Conservation (phyloP, 1,284 basidiomycete species). For the Meripilus lineatus region DNA sequence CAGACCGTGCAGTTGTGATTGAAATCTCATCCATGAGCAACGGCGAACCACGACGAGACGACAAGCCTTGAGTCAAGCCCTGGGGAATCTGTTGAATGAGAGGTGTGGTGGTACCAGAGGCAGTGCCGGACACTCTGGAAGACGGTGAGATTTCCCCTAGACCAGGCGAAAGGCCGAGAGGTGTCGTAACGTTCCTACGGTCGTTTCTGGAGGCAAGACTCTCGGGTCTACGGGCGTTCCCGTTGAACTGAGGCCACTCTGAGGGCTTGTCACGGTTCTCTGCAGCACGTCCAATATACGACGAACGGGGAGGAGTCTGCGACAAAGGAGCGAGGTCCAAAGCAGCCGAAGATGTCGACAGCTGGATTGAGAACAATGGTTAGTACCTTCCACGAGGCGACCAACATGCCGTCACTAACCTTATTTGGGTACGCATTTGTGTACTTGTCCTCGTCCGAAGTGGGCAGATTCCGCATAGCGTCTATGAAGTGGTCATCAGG, state of each 20-base stretch:
- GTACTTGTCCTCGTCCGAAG: slow-evolving; percentile 90
- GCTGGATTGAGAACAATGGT: slow-evolving; percentile 33
- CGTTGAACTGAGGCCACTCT: slow-evolving; percentile 90
- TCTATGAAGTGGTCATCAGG: slow-evolving; percentile 39
- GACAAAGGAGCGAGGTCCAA: slow-evolving; percentile 89
- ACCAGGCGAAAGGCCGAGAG: slow-evolving; percentile 55
- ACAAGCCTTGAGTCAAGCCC: slow-evolving; percentile 37
- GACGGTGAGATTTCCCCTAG: slow-evolving; percentile 40
- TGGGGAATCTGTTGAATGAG: slow-evolving; percentile 61
- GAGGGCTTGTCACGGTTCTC: slow-evolving; percentile 72
- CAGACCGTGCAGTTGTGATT: slow-evolving; percentile 58
- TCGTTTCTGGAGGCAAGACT: slow-evolving; percentile 47
- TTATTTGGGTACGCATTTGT: slow-evolving; percentile 55
- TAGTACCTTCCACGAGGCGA: background rate
- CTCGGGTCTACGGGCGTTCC: slow-evolving; percentile 55
- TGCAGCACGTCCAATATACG: slow-evolving; percentile 50
- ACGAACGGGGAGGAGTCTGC: slow-evolving; percentile 69
- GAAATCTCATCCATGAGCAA: slow-evolving; percentile 57
- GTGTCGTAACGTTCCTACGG: slow-evolving; percentile 67
- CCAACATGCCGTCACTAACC: slow-evolving; percentile 37
- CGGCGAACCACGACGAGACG: slow-evolving; percentile 70
- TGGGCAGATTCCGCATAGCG: slow-evolving; percentile 88
- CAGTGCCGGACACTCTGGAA: slow-evolving; percentile 39
- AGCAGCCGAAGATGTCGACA: slow-evolving; percentile 88
- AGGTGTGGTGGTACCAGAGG: slow-evolving; percentile 59